Percentiles rank a stretch among this genome's conserved stretches.
phyloP scores from a whole-genome alignment of 768 basidiomycete species.

The Chalciporus pseudorubinellus region DNA sequence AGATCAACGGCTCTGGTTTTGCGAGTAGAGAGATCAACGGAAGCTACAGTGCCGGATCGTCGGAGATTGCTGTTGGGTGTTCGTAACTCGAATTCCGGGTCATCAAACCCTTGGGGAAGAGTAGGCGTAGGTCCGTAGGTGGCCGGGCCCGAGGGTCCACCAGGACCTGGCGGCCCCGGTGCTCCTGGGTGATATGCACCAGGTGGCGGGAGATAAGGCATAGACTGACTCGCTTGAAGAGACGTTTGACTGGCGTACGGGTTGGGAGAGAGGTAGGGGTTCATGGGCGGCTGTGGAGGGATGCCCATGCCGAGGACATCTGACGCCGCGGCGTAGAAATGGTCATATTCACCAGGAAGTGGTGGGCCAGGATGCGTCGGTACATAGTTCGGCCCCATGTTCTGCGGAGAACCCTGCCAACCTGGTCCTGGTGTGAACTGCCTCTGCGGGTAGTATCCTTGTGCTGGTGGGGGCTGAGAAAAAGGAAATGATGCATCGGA shows the following conservation, averaged over 20 bases:
- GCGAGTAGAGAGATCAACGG: slow-evolving; percentile 54
- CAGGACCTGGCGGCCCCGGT: slow-evolving; percentile 17
- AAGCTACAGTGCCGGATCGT: slow-evolving; percentile 56
- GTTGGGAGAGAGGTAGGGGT: slow-evolving; percentile 22
- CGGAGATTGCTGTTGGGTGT: slow-evolving; percentile 42
- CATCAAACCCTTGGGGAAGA: slow-evolving; percentile 33
- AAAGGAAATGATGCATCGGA: slow-evolving; percentile 20
- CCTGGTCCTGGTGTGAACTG: slow-evolving; percentile 17
- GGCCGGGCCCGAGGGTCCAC: slow-evolving; percentile 13
- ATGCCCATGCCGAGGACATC: slow-evolving; percentile 78
- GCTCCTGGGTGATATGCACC: slow-evolving; percentile 23
- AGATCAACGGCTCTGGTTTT: slow-evolving; percentile 83
- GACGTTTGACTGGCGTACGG: slow-evolving; percentile 19
- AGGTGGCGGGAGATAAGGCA: slow-evolving; percentile 33
- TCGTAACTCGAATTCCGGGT: slow-evolving; percentile 56
- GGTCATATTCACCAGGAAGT: slow-evolving; percentile 47
- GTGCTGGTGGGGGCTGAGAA: slow-evolving; percentile 21
- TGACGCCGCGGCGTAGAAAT: slow-evolving; percentile 72
- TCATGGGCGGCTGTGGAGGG: slow-evolving; percentile 34
- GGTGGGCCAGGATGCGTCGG: slow-evolving; percentile 21
- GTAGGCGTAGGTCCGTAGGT: slow-evolving; percentile 24
- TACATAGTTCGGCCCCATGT: slow-evolving; percentile 18
- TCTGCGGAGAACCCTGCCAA: slow-evolving; percentile 32
- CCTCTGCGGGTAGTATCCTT: slow-evolving; percentile 16
- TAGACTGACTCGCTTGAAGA: slow-evolving; percentile 29